Evolutionary conservation across 331 rosid genomes (phyloP).

Genomic region (Quercus tomentella): DNA sequence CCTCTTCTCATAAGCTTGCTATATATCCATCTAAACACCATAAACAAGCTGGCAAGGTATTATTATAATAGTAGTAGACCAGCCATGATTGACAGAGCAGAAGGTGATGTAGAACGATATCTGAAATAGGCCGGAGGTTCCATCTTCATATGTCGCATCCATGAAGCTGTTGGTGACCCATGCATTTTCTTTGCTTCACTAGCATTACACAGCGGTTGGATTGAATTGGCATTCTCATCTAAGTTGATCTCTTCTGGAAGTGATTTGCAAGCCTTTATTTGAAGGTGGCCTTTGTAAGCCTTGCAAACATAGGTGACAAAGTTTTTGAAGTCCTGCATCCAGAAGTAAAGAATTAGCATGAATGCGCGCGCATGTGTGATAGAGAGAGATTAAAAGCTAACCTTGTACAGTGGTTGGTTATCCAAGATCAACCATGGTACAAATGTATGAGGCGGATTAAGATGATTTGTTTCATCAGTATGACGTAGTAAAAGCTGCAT

Average conservation of each 20-base stretch:
- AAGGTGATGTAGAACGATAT: neutral
- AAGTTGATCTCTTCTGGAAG: neutral
- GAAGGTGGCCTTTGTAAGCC: constrained; percentile 27
- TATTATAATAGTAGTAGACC: neutral
- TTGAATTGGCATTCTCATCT: constrained; percentile 2
- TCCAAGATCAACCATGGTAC: constrained; percentile 34
- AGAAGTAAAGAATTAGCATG: neutral
- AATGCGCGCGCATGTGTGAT: neutral
- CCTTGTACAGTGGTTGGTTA: neutral
- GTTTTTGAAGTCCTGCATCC: constrained; percentile 13
- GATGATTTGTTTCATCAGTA: constrained; percentile 20
- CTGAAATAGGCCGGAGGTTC: neutral
- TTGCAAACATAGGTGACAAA: constrained; percentile 26
- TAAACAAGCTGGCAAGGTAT: neutral
- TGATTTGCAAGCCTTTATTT: constrained; percentile 26
- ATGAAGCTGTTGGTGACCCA: neutral
- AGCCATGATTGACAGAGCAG: neutral
- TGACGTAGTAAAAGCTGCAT: constrained; percentile 28
- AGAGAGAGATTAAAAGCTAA: neutral
- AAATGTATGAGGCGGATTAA: constrained; percentile 15
- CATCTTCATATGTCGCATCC: neutral
- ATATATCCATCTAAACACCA: neutral
- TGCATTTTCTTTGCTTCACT: neutral
- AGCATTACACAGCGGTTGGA: neutral
- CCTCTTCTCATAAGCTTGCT: neutral